Percentiles rank a stretch among this genome's conserved stretches.
These are phyloP conservation scores for Periglandula ipomoeae DNA, from an alignment of 2,329 filamentous ascomycete species.

Conservation along the genomic window DNA sequence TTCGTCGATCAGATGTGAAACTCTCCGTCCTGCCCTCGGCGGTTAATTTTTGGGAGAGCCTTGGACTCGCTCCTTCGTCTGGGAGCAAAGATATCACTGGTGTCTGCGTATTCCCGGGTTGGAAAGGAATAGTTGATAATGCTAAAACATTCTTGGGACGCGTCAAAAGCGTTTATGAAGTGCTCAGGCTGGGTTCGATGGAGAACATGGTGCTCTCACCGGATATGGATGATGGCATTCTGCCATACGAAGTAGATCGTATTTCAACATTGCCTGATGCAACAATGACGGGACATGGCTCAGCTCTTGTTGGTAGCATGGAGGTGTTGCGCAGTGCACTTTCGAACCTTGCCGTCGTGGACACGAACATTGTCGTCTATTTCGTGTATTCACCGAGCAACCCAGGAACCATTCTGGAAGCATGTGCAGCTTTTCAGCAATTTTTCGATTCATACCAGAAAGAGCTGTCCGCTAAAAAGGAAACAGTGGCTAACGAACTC, in stretches of 20 bases:
- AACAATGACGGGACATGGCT: constrained; percentile 31
- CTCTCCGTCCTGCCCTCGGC: constrained; percentile 69
- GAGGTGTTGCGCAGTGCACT: constrained; percentile 38
- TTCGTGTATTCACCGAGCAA: constrained; percentile 62
- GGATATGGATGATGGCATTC: constrained; percentile 33
- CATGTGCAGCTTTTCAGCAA: constrained; percentile 64
- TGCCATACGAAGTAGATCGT: constrained; percentile 41
- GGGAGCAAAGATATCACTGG: constrained; percentile 63
- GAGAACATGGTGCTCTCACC: constrained; percentile 35
- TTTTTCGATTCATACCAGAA: constrained; percentile 54
- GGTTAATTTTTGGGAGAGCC: constrained; percentile 70
- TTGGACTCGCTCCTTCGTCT: constrained; percentile 63
- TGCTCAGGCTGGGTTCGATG: constrained; percentile 62
- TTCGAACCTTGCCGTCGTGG: constrained; percentile 29
- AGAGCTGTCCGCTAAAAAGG: constrained; percentile 30
- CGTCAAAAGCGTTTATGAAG: constrained; percentile 63
- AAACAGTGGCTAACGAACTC: constrained; percentile 50
- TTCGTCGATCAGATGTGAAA: constrained; percentile 59
- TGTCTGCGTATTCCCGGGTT: constrained; percentile 61
- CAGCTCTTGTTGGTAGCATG: constrained; percentile 39
- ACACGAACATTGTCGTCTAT: constrained; percentile 64
- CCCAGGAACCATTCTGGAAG: constrained; percentile 53
- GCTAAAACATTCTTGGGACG: constrained; percentile 57
- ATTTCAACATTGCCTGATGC: constrained; percentile 32
- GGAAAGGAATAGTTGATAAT: constrained; percentile 52